Evolutionary conservation across 2,329 filamentous ascomycete genomes (phyloP).

Genomic region (Aulographum hederae): DNA sequence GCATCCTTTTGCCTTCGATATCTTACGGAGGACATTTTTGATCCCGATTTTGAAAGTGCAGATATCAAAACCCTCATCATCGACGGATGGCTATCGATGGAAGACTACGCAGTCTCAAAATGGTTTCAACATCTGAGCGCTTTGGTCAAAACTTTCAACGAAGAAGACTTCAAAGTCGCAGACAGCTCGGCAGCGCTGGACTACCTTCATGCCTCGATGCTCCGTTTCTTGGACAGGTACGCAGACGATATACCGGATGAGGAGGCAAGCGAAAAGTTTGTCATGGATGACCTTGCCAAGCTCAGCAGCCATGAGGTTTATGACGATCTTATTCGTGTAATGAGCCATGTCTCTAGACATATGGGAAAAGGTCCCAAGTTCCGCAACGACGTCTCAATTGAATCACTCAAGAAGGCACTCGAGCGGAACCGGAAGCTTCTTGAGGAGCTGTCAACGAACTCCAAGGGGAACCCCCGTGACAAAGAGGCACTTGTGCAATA

Average conservation of each 20-base stretch:
- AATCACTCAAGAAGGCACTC: conserved; percentile 10
- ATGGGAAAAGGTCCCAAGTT: conserved; percentile 14
- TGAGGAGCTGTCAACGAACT: conserved; percentile 9
- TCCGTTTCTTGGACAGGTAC: neutral
- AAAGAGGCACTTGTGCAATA: conserved; percentile 8
- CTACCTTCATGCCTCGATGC: conserved; percentile 10
- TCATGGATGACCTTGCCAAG: conserved; percentile 8
- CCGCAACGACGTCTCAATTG: conserved; percentile 14
- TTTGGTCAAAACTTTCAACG: conserved; percentile 9
- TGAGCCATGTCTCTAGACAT: conserved; percentile 14
- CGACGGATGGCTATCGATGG: conserved; percentile 11
- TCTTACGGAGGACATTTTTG: conserved; percentile 11
- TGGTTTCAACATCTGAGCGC: conserved; percentile 14
- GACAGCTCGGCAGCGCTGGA: conserved; percentile 4
- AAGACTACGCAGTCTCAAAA: conserved; percentile 14
- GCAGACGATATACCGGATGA: conserved; percentile 7
- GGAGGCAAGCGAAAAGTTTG: conserved; percentile 4
- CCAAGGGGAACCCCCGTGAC: conserved; percentile 4
- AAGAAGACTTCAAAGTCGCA: conserved; percentile 2
- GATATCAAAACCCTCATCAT: conserved; percentile 7
- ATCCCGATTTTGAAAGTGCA: conserved; percentile 6
- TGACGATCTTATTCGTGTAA: conserved; percentile 10
- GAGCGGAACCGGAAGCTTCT: conserved; percentile 13
- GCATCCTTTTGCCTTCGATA: conserved; percentile 12
- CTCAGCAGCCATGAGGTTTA: conserved; percentile 8